Evolutionary conservation across 805 yeast species (phyloP), one percentile per base, ranked within the genome.

Genomic region (Starmera pachycereana): DNA sequence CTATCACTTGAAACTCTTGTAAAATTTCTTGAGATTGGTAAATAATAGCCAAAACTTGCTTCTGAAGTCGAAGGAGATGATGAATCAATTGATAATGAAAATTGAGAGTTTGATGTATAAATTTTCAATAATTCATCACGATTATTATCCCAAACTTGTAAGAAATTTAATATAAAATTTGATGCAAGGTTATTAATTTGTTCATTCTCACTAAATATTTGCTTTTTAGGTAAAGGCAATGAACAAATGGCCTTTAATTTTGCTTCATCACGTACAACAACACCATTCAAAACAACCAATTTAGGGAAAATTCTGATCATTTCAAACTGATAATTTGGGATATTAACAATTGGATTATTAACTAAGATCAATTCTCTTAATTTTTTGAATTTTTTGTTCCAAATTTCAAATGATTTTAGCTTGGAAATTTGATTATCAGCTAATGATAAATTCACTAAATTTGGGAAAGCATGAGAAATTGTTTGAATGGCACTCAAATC

Each of bases 51-150:
- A 68, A 84, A 82, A 1, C 73, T 57, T 18, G 55, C 47, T 3
- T 54, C 54, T 12, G 67, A 58, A 29, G 61, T 58, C 14, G 54
- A 62, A 8, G 95, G 90, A 35, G 81, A 81, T 0, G 78, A 64
- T 1, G 85, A 66, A 60, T 87, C 94, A 18, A 81, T 76, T 44
- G 84, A 81, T 40, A 82, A 56, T 0, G 97, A 88, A 52, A 92
- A 90, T 54, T 82, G 85, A 0, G 97, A 86, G 52, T 81, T 82
- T 37, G 74, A 73, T 39, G 92, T 86, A 57, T 92, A 92, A 28
- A 92, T 65, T 34, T 72, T 70, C 58, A 81, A 56, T 37, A 92
- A 65, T 41, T 81, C 89, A 9, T 68, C 52, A 44, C 98, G 66
- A 53, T 84, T 78, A 6, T 71, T 51, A 62, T 92, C 98, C 95